phyloP scores from a whole-genome alignment of 305 asterid species.

The Solanum hybrid region DNA sequence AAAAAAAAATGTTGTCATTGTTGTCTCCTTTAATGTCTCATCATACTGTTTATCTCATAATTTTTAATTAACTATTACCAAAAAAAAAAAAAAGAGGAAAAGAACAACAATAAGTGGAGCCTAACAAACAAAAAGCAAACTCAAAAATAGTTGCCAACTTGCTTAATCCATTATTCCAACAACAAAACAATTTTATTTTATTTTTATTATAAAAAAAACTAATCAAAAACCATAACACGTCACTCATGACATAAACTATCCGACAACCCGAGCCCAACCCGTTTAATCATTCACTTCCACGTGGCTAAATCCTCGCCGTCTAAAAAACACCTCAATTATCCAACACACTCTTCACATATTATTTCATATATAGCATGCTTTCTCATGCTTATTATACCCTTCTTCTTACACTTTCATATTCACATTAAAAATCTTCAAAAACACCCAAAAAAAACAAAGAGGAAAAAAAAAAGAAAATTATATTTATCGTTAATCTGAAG shows the following conservation, averaged over 20 bases:
- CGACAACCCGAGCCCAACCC: slow-evolving; percentile 8
- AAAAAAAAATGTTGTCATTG: background rate
- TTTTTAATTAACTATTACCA: background rate
- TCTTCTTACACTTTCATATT: background rate
- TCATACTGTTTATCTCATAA: background rate
- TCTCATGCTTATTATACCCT: background rate
- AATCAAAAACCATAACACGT: background rate
- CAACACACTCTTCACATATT: background rate
- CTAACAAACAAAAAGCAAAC: slow-evolving; percentile 1
- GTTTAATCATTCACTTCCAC: background rate
- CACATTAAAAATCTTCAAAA: background rate
- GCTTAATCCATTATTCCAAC: slow-evolving; percentile 5
- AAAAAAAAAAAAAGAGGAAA: background rate
- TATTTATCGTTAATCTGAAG: background rate
- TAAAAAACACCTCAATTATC: background rate
- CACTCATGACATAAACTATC: background rate
- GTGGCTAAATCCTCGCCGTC: background rate
- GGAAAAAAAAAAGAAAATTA: background rate
- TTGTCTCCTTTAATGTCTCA: slow-evolving; percentile 1
- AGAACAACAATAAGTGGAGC: background rate
- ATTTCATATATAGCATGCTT: background rate
- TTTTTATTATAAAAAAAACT: background rate
- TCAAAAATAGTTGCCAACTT: slow-evolving; percentile 1
- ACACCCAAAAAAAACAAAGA: background rate
- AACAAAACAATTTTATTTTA: background rate